Base-by-base conservation (phyloP, 139 green algal genomes). In the Mesostigma viride region DNA sequence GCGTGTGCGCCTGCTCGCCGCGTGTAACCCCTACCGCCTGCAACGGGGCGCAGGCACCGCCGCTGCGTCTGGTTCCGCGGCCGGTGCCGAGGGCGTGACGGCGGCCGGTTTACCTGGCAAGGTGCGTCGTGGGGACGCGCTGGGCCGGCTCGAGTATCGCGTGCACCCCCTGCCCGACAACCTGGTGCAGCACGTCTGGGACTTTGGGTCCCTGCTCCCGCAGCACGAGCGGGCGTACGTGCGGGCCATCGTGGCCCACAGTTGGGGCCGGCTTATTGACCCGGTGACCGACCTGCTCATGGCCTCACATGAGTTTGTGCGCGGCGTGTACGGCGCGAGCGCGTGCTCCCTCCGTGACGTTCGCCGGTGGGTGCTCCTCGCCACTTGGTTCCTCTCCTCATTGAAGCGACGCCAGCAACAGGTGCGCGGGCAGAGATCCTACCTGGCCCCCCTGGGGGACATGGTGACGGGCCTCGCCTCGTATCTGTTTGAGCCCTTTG, bases 161-260 rank as follows among this genome's bases (percentile, higher is more conserved):
- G 73, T 79, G 17, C 53, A 76, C 3, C 68, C 68, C 24, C 69
- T 76, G 26, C 73, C 73, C 26, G 73, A 79, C 28, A 40, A 62
- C 3, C n/a, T 76, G 62, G 53, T 79, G 48, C 57, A 69, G 26
- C 57, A 70, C 53, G 68, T 76, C 11, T 76, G 67, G 67, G 73
- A 79, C 64, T 79, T 68, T 64, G 73, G 68, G n/a, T n/a, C 33
- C 0, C 59, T 79, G 24, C 62, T 46, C 24, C 26, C 56, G 1
- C 3, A 14, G 1, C 67, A 79, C 44, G 72, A 79, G 72, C 20
- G 31, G 22, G 27, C 20, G 2, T 79, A 79, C 56, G 70, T 79
- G n/a, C 44, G 27, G 28, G 62, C 46, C 47, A 79, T 79, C 60
- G 47, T 67, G 24, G 27, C 61, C 35, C 34, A 24, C 22, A 4